phyloP scores from a whole-genome alignment of 1,284 basidiomycete species.

The Moniliella sp. region DNA sequence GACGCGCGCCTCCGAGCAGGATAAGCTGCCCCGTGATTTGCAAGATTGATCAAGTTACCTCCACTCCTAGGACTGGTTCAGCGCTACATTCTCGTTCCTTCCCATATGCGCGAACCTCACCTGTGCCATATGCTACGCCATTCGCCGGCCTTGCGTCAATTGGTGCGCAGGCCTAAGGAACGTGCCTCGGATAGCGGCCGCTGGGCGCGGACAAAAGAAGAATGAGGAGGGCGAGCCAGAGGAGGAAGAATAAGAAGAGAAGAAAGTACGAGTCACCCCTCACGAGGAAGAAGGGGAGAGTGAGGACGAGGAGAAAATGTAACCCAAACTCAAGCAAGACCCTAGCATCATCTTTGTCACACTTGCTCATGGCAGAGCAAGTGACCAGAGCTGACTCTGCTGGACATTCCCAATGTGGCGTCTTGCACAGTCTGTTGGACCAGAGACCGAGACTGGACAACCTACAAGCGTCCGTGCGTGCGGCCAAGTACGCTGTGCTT shows the following conservation, averaged over 20 bases:
- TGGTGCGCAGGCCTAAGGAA: no score
- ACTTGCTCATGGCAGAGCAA: conserved; percentile 58
- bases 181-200: no score
- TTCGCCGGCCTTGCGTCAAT: no score
- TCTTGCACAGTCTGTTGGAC: conserved; percentile 76
- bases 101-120: conserved; percentile 79
- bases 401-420: conserved; percentile 63
- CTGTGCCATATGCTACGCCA: conserved; percentile 71
- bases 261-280: conserved; percentile 1
- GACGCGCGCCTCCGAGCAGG: not conserved
- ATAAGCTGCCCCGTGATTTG: conserved; percentile 67
- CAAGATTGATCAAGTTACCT: conserved; percentile 54
- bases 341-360: conserved; percentile 86
- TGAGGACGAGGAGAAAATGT: conserved; percentile 24
- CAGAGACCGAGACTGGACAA: conserved; percentile 68
- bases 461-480: conserved; percentile 65
- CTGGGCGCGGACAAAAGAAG: conserved; percentile 17
- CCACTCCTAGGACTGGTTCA: conserved; percentile 70
- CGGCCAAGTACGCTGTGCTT: conserved; percentile 37
- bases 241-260: conserved; percentile 10
- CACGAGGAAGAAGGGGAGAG: conserved; percentile 1
- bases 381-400: conserved; percentile 44
- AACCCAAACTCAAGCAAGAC: conserved; percentile 42
- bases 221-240: conserved; percentile 27
- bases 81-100: conserved; percentile 74